Base-by-base conservation (phyloP, 139 green algal species). In the Tetraselmis striata region DNA sequence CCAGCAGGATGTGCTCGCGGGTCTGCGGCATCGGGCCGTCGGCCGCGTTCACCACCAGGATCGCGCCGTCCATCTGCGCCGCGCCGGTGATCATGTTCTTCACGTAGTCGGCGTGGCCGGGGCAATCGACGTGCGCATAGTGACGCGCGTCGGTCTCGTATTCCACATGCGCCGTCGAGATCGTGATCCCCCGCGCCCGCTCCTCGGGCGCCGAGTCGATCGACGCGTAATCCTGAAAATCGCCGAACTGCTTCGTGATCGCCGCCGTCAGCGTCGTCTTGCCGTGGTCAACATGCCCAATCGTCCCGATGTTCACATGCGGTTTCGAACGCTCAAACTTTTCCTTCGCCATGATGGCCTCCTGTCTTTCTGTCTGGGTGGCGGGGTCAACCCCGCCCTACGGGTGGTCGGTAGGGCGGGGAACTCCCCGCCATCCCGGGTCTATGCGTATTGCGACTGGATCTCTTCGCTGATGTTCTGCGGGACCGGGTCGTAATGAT, bases 391-490 rank as follows among this genome's bases (percentile, higher is more conserved):
- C n/a, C n/a, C n/a, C n/a, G n/a, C n/a, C n/a, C n/a, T n/a, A n/a
- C n/a, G n/a, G n/a, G n/a, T n/a, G n/a, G n/a, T n/a, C n/a, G n/a
- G n/a, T n/a, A n/a, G n/a, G n/a, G n/a, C n/a, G n/a, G n/a, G n/a
- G n/a, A n/a, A n/a, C n/a, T n/a, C n/a, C n/a, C n/a, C n/a, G n/a
- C n/a, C n/a, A n/a, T n/a, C n/a, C n/a, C n/a, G n/a, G n/a, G n/a
- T n/a, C n/a, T n/a, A n/a, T n/a, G n/a, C n/a, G n/a, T n/a, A n/a
- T n/a, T 91, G 83, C 2, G 84, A 80, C 25, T 95, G 84, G 78
- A 99, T 96, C 76, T 94, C 91, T 77, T 91, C 87, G 90, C 99
- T 94, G 85, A 99, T 98, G 88, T 96, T 92, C 45, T 88, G 89
- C 2, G 96, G 96, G 85, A 99, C 94, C 31, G 95, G 88, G 31